phyloP scores from a whole-genome alignment of 495 filamentous ascomycete species.

The Podospora conica region DNA sequence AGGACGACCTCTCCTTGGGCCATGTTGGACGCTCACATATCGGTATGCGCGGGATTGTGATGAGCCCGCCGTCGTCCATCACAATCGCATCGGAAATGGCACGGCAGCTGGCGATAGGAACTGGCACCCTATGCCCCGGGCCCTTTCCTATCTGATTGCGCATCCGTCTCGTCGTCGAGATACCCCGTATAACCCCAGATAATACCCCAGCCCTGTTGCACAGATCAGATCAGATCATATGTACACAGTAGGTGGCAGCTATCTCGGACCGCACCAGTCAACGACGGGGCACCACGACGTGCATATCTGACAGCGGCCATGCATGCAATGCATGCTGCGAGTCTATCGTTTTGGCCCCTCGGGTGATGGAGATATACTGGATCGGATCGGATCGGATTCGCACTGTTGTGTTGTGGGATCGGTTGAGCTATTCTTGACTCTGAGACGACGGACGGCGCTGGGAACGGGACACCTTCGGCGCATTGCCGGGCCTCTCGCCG shows the following conservation, averaged over 20 bases:
- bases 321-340: not conserved
- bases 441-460: not conserved
- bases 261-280: not conserved
- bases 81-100: not conserved
- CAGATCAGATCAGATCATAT: not conserved
- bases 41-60: not conserved
- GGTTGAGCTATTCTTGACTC: not conserved
- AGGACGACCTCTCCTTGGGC: not conserved
- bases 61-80: not conserved
- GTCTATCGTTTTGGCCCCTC: not conserved
- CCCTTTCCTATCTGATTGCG: not conserved
- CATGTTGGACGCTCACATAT: not conserved
- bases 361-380: not conserved
- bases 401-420: not conserved
- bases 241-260: not conserved
- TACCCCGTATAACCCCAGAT: not conserved
- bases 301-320: not conserved
- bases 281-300: not conserved
- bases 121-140: not conserved
- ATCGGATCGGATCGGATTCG: not conserved
- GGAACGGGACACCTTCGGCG: not conserved
- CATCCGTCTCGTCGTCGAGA: not conserved
- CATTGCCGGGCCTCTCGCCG: not conserved
- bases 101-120: not conserved
- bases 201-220: not conserved